Percentiles rank a stretch among this genome's conserved stretches.
These are phyloP conservation scores for Pythium aquatile DNA, from an alignment of 352 stramenopile species.

Conservation along the genomic window DNA sequence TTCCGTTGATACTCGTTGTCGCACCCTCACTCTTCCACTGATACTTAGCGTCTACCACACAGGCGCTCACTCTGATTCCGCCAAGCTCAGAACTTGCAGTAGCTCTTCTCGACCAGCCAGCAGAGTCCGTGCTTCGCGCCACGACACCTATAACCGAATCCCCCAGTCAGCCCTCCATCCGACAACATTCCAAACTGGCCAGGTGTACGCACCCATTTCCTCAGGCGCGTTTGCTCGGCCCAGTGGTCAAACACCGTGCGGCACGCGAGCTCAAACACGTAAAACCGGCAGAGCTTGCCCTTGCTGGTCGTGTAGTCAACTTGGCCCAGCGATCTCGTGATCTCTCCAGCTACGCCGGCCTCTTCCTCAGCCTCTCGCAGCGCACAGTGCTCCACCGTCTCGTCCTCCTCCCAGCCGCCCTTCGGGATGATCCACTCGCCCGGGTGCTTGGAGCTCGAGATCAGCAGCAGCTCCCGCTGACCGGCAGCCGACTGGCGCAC, in stretches of 20 bases:
- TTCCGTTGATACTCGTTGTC: no score
- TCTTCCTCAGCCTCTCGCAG: slow-evolving; percentile 94
- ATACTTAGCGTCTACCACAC: no score
- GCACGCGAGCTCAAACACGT: slow-evolving; percentile 40
- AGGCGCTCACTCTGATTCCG: no score
- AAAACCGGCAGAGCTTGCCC: slow-evolving; percentile 47
- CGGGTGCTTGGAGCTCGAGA: slow-evolving; percentile 86
- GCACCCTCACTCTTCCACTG: no score
- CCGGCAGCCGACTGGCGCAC: slow-evolving; percentile 14
- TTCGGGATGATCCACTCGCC: slow-evolving; percentile 96
- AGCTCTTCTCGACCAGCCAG: slow-evolving; percentile 19
- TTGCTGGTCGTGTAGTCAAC: slow-evolving; percentile 54
- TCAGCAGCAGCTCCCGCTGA: slow-evolving; percentile 64
- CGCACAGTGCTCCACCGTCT: slow-evolving; percentile 89
- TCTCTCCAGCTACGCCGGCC: slow-evolving; percentile 67
- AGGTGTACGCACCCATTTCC: slow-evolving; percentile 46
- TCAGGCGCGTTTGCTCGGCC: slow-evolving; percentile 49
- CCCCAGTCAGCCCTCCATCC: neutral
- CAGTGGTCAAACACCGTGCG: slow-evolving; percentile 49
- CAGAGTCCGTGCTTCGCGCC: neutral
- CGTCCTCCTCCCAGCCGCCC: slow-evolving; percentile 95
- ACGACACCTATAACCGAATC: slow-evolving; percentile 28
- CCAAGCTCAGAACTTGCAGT: neutral
- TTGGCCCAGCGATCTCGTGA: slow-evolving; percentile 38
- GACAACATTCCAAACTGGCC: neutral